Percentiles rank a stretch among this genome's conserved stretches.
Conservation (phyloP, 2,329 filamentous ascomycete genomes). For the Chaetothyriales sp. region DNA sequence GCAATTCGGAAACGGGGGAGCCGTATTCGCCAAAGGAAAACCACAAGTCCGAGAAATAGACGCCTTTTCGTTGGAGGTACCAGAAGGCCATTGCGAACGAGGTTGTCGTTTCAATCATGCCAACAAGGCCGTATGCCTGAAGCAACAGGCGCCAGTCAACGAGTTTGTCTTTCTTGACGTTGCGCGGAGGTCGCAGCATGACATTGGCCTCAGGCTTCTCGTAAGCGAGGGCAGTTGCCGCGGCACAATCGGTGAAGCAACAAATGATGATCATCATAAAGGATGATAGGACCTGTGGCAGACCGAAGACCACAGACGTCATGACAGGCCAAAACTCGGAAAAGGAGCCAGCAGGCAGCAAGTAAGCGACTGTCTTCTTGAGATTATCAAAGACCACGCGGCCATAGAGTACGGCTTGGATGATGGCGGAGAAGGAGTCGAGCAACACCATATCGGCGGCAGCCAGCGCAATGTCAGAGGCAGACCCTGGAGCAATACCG, state of each 20-base stretch:
- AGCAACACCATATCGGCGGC: conserved; percentile 50
- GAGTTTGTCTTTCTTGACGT: conserved; percentile 55
- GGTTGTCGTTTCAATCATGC: conserved; percentile 46
- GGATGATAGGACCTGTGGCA: conserved; percentile 58
- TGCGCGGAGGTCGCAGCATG: conserved; percentile 53
- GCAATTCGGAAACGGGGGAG: conserved; percentile 14
- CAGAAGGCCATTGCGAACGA: conserved; percentile 55
- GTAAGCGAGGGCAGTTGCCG: conserved; percentile 60
- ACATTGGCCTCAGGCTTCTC: conserved; percentile 66
- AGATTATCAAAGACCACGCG: conserved; percentile 68
- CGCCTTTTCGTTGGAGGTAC: conserved; percentile 48
- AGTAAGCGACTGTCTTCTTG: conserved; percentile 63
- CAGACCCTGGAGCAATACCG: conserved; percentile 45
- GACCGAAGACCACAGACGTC: conserved; percentile 56
- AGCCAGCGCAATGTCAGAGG: conserved; percentile 49
- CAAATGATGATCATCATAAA: conserved; percentile 48
- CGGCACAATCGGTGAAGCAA: conserved; percentile 65
- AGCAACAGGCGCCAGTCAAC: conserved; percentile 61
- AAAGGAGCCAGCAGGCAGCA: conserved; percentile 60
- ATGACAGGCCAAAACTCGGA: conserved; percentile 59
- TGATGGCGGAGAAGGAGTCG: conserved; percentile 58
- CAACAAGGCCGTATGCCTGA: conserved; percentile 59
- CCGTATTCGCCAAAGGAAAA: conserved; percentile 49
- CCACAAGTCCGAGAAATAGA: conserved; percentile 53
- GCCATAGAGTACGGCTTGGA: conserved; percentile 59